Evolutionary conservation across 192 early-diverging fungal species (phyloP).

Genomic region (Funneliformis mosseae): DNA sequence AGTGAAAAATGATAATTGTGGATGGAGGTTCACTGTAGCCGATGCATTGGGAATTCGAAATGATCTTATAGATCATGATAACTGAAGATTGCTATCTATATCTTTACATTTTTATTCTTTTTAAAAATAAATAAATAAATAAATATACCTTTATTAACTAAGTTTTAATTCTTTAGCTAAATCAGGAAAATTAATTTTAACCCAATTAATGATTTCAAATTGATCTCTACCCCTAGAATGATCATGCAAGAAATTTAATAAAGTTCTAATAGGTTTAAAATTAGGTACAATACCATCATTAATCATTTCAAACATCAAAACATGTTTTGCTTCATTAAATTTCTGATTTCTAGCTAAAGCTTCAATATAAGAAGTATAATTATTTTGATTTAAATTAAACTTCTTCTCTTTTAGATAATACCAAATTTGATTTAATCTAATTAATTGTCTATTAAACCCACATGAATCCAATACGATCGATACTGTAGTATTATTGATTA

Average conservation of each 20-base stretch:
- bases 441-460: constrained; percentile 33
- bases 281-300: neutral
- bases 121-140: too few relatives aligned
- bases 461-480: constrained; percentile 48
- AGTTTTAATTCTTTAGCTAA: constrained; percentile 27
- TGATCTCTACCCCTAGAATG: neutral
- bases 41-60: neutral
- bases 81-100: too few relatives aligned
- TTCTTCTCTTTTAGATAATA: constrained; percentile 25
- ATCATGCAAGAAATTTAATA: constrained; percentile 30
- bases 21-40: neutral
- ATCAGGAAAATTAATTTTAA: constrained; percentile 18
- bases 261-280: constrained; percentile 5
- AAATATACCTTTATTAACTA: constrained; percentile 32
- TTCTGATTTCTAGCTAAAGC: constrained; percentile 38
- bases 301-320: constrained; percentile 20
- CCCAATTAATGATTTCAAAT: constrained; percentile 29
- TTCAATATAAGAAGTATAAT: constrained; percentile 49
- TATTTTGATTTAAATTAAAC: constrained; percentile 41
- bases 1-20: neutral
- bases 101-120: neutral
- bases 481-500: constrained; percentile 40
- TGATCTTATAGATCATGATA: neutral
- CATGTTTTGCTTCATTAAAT: constrained; percentile 27
- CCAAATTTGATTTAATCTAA: constrained; percentile 40